A percentile compares a stretch with the other conserved stretches of the same genome.
phyloP scores from a whole-genome alignment of 2,329 filamentous ascomycete genomes.

The Exophiala oligosperma region DNA sequence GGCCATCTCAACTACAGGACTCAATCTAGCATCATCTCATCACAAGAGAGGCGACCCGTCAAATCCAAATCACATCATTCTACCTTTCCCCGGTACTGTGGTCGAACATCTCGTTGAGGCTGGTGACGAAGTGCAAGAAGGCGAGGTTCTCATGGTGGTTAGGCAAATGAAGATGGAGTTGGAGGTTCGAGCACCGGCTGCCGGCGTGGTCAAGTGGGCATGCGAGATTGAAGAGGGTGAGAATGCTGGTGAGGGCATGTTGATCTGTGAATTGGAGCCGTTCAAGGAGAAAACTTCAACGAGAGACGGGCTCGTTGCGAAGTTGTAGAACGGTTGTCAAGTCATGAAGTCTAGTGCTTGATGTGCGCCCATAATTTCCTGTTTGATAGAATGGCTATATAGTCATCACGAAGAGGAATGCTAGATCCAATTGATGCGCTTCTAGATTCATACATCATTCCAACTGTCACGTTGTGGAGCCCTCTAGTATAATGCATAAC shows the following conservation, averaged over 20 bases:
- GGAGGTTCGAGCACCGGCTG: conserved; percentile 55
- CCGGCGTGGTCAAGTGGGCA: conserved; percentile 54
- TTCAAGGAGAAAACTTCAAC: neutral
- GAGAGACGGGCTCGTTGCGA: conserved; percentile 45
- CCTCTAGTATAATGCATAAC: too few relatives aligned
- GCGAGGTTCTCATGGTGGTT: conserved; percentile 58
- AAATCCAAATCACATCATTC: conserved; percentile 53
- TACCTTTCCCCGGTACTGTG: conserved; percentile 60
- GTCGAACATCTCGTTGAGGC: conserved; percentile 59
- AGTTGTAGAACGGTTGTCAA: conserved; percentile 57
- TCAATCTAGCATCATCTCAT: conserved; percentile 36
- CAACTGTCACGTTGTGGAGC: too few relatives aligned
- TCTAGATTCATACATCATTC: too few relatives aligned
- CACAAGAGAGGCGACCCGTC: conserved; percentile 52
- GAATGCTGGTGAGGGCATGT: conserved; percentile 57
- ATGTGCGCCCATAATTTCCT: too few relatives aligned
- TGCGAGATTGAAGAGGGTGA: conserved; percentile 36
- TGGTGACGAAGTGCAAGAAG: conserved; percentile 50
- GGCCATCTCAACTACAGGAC: conserved; percentile 45
- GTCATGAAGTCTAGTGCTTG: neutral
- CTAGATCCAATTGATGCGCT: too few relatives aligned
- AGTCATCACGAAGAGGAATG: too few relatives aligned
- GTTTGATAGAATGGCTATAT: too few relatives aligned
- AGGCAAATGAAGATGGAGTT: conserved; percentile 71
- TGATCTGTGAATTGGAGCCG: conserved; percentile 48